Conservation (phyloP, 345 rosid species). For the Populus alba region DNA sequence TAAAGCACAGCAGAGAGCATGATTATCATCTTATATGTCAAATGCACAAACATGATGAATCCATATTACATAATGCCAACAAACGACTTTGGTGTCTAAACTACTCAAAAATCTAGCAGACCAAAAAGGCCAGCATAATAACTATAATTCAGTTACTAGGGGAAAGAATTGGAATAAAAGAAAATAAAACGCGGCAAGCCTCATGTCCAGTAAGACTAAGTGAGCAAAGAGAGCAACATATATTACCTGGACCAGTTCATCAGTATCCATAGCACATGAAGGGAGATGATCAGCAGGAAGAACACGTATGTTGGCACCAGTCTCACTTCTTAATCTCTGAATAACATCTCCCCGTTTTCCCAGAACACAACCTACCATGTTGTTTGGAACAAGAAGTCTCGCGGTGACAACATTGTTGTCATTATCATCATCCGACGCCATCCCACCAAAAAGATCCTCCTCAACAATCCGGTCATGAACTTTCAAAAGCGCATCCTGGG, state of each 20-base stretch:
- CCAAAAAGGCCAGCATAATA: background rate
- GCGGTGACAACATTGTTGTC: conserved; percentile 33
- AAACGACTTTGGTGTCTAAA: too few relatives aligned
- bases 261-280: conserved; percentile 48
- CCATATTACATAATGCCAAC: background rate
- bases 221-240: background rate
- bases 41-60: too few relatives aligned
- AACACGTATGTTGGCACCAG: conserved; percentile 54
- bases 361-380: conserved; percentile 56
- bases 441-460: conserved; percentile 49
- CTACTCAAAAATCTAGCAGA: background rate
- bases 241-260: conserved; percentile 62
- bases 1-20: background rate
- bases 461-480: conserved; percentile 50
- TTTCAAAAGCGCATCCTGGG: conserved; percentile 60
- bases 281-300: conserved; percentile 54
- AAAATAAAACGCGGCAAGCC: background rate
- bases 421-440: conserved; percentile 38
- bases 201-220: background rate
- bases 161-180: background rate
- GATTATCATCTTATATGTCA: background rate
- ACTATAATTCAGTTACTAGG: background rate
- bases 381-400: conserved; percentile 54
- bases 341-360: conserved; percentile 61
- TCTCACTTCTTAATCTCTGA: conserved; percentile 52